Evolutionary conservation across 106 monocot species (phyloP).

Genomic region (Dactylorhiza incarnata): DNA sequence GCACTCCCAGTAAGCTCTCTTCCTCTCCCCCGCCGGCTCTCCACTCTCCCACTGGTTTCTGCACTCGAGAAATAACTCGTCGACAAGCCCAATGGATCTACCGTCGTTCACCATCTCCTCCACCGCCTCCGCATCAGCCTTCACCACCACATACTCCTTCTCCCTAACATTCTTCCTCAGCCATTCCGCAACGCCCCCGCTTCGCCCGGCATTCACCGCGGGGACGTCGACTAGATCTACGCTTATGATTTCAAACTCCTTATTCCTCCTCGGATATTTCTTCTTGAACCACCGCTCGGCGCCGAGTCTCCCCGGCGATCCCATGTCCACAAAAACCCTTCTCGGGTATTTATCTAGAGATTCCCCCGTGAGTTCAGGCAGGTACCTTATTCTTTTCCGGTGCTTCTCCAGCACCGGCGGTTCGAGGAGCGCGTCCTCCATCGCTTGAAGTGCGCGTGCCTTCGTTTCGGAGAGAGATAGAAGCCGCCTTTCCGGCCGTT

Average conservation of each 20-base stretch:
- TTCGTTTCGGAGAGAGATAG: slow-evolving; percentile 16
- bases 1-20: slow-evolving; percentile 22
- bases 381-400: slow-evolving; percentile 11
- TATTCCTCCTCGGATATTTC: slow-evolving; percentile 25
- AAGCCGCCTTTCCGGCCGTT: slow-evolving; percentile 18
- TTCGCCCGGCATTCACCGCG: neutral
- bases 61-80: slow-evolving; percentile 46
- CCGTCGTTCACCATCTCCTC: slow-evolving; percentile 30
- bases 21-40: neutral
- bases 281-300: slow-evolving; percentile 18
- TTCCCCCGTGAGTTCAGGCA: slow-evolving; percentile 29
- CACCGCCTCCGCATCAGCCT: slow-evolving; percentile 34
- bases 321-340: slow-evolving; percentile 34
- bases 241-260: slow-evolving; percentile 24
- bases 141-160: slow-evolving; percentile 44
- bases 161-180: slow-evolving; percentile 20
- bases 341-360: slow-evolving; percentile 21
- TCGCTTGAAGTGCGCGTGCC: slow-evolving; percentile 19
- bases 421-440: slow-evolving; percentile 27
- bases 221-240: slow-evolving; percentile 13
- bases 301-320: neutral
- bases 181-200: slow-evolving; percentile 22
- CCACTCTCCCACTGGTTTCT: slow-evolving; percentile 5
- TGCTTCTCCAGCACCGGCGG: slow-evolving; percentile 14
- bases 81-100: slow-evolving; percentile 20